These are phyloP conservation scores for Periconia sp. DNA, from an alignment of 2,329 filamentous ascomycete species.

Conservation along the genomic window DNA sequence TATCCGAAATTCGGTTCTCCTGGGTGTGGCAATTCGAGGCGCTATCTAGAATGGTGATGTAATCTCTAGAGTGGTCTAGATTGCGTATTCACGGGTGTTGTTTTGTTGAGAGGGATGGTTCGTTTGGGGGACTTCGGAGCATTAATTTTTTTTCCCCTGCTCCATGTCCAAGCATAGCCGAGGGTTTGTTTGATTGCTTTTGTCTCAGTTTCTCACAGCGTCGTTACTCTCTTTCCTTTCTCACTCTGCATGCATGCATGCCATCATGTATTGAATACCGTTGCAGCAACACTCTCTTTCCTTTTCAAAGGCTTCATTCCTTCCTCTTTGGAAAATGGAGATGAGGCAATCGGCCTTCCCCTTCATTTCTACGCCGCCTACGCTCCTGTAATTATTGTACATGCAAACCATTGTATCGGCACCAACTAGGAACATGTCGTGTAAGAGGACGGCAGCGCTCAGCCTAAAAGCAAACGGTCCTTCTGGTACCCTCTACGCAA, in stretches of 20 bases:
- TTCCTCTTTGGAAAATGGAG: not conserved
- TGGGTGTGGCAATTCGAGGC: not conserved
- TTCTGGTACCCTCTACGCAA: no score
- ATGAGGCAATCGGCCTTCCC: not conserved
- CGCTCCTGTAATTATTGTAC: no score
- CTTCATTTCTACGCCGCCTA: not conserved
- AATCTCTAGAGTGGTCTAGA: not conserved
- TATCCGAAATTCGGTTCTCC: no score
- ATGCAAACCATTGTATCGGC: no score
- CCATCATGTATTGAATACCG: not conserved
- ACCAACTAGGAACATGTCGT: no score
- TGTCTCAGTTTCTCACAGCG: not conserved
- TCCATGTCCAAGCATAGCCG: not conserved
- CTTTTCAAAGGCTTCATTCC: not conserved
- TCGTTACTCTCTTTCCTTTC: not conserved
- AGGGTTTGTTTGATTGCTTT: not conserved
- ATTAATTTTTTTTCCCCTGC: not conserved
- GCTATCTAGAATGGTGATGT: not conserved
- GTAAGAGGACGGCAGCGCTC: no score
- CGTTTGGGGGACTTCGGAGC: not conserved
- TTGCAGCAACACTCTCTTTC: not conserved
- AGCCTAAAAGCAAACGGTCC: no score
- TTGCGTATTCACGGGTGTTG: not conserved
- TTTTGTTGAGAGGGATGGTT: not conserved
- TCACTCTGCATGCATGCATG: not conserved